Evolutionary conservation across 2,329 filamentous ascomycete genomes (phyloP).

Genomic region (Fusarium sp.): DNA sequence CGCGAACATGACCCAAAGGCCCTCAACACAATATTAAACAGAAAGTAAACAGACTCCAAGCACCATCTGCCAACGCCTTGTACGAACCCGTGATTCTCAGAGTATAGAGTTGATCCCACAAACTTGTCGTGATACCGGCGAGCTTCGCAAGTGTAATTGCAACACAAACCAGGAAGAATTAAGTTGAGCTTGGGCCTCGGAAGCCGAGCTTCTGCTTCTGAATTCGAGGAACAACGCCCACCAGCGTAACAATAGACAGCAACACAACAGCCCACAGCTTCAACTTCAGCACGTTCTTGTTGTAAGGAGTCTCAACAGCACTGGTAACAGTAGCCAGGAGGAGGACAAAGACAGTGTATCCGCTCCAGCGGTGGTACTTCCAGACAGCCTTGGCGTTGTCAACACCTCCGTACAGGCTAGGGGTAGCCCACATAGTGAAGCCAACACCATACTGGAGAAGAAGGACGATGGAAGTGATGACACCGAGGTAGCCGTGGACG

Average conservation of each 20-base stretch:
- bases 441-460: constrained; percentile 81
- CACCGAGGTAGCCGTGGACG: constrained; percentile 83
- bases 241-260: constrained; percentile 72
- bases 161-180: not conserved
- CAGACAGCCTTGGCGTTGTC: constrained; percentile 84
- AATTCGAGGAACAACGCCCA: constrained; percentile 81
- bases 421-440: constrained; percentile 83
- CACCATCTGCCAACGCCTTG: not conserved
- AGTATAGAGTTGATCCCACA: not conserved
- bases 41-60: not conserved
- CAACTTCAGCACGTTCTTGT: constrained; percentile 73
- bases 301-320: constrained; percentile 82
- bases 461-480: constrained; percentile 77
- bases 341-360: constrained; percentile 78
- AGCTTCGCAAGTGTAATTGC: not conserved
- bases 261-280: constrained; percentile 80
- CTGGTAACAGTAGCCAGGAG: constrained; percentile 79
- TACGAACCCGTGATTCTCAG: not conserved
- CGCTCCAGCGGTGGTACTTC: constrained; percentile 86
- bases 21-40: not conserved
- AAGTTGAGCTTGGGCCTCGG: constrained; percentile 28
- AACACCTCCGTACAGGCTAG: constrained; percentile 79
- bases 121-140: not conserved
- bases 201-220: constrained; percentile 83
- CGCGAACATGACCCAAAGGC: not conserved